Conservation (phyloP, 2,329 filamentous ascomycete species). For the Ceratocystis destructans region DNA sequence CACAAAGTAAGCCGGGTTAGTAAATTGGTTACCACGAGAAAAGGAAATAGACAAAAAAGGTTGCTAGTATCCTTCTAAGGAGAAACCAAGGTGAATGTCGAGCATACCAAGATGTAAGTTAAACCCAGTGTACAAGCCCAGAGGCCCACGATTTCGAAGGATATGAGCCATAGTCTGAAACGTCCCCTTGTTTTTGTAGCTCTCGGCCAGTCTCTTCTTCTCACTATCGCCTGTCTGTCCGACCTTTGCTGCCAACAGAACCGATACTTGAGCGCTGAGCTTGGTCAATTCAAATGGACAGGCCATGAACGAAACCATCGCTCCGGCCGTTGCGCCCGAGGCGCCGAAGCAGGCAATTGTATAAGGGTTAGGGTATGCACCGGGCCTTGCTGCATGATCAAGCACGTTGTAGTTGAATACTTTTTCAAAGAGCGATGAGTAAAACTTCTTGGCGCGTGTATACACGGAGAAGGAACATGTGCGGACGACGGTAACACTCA, state of each 20-base stretch:
- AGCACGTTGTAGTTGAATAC: constrained; percentile 58
- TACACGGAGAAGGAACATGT: constrained; percentile 72
- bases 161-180: constrained; percentile 64
- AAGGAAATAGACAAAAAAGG: background rate
- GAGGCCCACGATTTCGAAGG: constrained; percentile 56
- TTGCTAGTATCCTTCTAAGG: background rate
- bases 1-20: constrained; percentile 8
- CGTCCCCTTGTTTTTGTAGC: constrained; percentile 67
- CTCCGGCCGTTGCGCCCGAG: constrained; percentile 66
- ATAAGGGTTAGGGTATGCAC: constrained; percentile 57
- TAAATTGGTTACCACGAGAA: background rate
- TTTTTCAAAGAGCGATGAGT: constrained; percentile 55
- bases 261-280: constrained; percentile 71
- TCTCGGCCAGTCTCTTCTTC: constrained; percentile 47
- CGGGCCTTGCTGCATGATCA: constrained; percentile 54
- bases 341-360: constrained; percentile 64
- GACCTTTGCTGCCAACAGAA: constrained; percentile 48
- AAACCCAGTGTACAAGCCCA: constrained; percentile 69
- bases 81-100: background rate
- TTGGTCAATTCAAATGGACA: constrained; percentile 88
- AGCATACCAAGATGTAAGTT: constrained; percentile 60
- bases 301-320: constrained; percentile 64
- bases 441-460: constrained; percentile 58
- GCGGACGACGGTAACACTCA: constrained; percentile 61
- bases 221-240: constrained; percentile 28